Evolutionary conservation across 2,329 filamentous ascomycete species (phyloP), one percentile per base, ranked within the genome.

Genomic region (Aotearoamyces nothofagi): DNA sequence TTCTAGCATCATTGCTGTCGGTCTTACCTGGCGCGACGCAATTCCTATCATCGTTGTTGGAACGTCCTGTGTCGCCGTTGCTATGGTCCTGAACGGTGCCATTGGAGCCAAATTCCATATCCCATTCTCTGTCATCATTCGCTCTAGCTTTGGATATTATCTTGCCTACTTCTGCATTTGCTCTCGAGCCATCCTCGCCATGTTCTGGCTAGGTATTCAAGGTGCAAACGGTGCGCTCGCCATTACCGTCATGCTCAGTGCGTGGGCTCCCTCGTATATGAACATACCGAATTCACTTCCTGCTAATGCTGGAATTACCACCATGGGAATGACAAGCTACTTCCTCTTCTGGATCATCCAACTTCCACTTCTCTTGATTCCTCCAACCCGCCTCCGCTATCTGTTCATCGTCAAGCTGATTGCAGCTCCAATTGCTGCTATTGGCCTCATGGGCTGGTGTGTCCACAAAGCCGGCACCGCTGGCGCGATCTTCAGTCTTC

Each of bases 141-240:
- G 56, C 4, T 52, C 54, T 17, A 53, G 56, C 17, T 63, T 62
- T 33, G 60, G 60, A 4, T 62, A 56, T 36, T 59, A 60, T 33
- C 46, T 62, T 17, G 53, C 56, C 46, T 51, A 52, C 19, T 49
- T 53, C 36, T 37, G 36, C 16, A 45, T 63, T 24, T 41, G 59
- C 5, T 53, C 55, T 16, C 53, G 60, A 14, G 45, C 51, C 2
- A 46, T 62, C 24, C 45, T 63, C 11, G 59, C 58, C 15, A 56
- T 63, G 43, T 61, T 65, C 41, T 65, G 61, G 76, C 69, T 77
- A 30, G 69, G 71, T 0, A 74, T 78, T 26, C 70, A 78, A 39
- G 69, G 66, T 22, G 68, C 69, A 34, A 74, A 73, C 37, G 72
- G 73, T 0, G 69, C 63, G 0, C 64, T 66, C 26, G 53, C 50